Base-by-base conservation (phyloP, 2,329 filamentous ascomycete genomes). In the Ceratocystis diversiconidia region DNA sequence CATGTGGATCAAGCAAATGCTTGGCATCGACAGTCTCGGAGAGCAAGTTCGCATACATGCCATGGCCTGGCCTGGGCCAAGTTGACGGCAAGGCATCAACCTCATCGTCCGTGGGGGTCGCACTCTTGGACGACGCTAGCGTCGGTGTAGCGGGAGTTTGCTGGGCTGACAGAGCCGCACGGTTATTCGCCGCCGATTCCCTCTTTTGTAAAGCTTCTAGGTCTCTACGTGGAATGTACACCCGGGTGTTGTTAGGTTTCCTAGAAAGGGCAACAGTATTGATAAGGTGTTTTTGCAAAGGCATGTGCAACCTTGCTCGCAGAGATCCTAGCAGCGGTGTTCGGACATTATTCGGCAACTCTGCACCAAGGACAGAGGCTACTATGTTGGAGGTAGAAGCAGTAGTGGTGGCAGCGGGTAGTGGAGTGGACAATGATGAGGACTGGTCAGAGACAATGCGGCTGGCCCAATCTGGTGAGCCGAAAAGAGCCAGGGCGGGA, bases 401-500 rank as follows among this genome's bases (percentile, higher is more conserved):
- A n/a, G 41, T 19, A 55, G 12, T n/a, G 15, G 25, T 52, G 12
- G 28, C 46, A 17, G 48, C 28, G 5, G 12, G 36, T 44, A 25
- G 15, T 15, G 17, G n/a, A 15, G 19, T 5, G 41, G n/a, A 32
- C 19, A 22, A 32, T 10, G 36, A 30, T 3, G 52, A 59, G 28
- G 15, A 7, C 25, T n/a, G 28, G 22, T 28, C 28, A 50, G 62
- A 64, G 12, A 32, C 59, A 22, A 50, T 55, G n/a, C 62, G 68
- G 15, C 67, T 60, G 36, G 74, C 72, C 77, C 77, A 79, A 66
- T 77, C 74, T 5, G 76, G 76, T 0, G 74, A 74, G 66, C 74
- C 70, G 66, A 78, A 78, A 3, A 79, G 74, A 25, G 76, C 76
- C 2, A 79, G 71, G n/a, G 75, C 72, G 0, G 76, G 74, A 50